Evolutionary conservation across 139 green algal genomes (phyloP).

Genomic region (Tetraselmis striata): DNA sequence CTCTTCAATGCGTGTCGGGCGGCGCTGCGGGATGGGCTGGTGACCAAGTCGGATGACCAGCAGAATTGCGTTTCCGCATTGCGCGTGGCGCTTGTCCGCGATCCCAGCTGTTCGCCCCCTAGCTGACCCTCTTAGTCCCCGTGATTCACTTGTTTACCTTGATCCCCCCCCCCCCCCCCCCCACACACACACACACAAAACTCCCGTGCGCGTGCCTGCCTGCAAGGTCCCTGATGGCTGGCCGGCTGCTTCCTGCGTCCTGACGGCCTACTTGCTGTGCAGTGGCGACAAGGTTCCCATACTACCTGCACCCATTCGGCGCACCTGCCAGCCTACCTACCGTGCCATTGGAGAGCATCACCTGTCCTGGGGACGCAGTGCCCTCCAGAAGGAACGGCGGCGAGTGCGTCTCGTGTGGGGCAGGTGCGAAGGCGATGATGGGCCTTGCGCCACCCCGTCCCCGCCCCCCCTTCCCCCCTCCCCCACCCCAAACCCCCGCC

Average conservation of each 20-base stretch:
- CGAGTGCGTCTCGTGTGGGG: neutral
- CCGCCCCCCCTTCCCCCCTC: too few species aligned
- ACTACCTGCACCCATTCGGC: neutral
- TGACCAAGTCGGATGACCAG: neutral
- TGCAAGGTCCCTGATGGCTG: too few species aligned
- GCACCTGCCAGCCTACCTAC: neutral
- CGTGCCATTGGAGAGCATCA: neutral
- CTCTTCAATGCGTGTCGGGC: neutral
- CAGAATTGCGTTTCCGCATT: neutral
- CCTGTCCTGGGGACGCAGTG: neutral
- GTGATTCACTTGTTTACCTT: too few species aligned
- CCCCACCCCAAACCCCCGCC: too few species aligned
- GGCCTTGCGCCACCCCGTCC: too few species aligned
- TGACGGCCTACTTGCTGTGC: too few species aligned
- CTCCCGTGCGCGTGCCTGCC: too few species aligned
- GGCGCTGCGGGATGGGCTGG: neutral
- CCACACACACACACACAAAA: too few species aligned
- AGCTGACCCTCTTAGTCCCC: too few species aligned
- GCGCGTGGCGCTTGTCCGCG: neutral
- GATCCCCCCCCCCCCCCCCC: too few species aligned
- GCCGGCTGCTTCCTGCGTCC: too few species aligned
- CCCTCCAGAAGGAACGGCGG: neutral
- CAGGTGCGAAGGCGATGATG: too few species aligned
- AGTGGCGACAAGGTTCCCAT: neutral
- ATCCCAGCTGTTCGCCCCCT: neutral